Percentiles rank a stretch among this genome's conserved stretches.
phyloP scores from a whole-genome alignment of 2,329 filamentous ascomycete genomes.

The Trichophyton simii region DNA sequence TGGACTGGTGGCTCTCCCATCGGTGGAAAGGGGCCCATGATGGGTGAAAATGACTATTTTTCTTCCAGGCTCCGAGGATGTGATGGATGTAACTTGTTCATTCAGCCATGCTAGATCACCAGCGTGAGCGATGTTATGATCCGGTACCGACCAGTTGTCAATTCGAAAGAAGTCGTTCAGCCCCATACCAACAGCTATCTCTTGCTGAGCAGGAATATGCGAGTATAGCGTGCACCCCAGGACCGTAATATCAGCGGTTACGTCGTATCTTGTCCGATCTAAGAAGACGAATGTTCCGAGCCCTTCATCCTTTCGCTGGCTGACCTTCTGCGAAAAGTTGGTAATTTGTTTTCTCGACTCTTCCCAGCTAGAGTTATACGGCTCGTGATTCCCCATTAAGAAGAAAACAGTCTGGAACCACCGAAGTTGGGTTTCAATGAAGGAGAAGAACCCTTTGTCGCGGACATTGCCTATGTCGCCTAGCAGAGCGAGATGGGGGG shows the following conservation, averaged over 20 bases:
- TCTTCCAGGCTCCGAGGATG: slow-evolving; percentile 20
- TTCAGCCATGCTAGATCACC: slow-evolving; percentile 31
- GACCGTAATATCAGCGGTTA: slow-evolving; percentile 27
- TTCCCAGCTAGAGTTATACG: slow-evolving; percentile 30
- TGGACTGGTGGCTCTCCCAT: slow-evolving; percentile 21
- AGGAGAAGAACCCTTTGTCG: slow-evolving; percentile 34
- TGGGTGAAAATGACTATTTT: slow-evolving; percentile 31
- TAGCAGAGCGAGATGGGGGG: slow-evolving; percentile 43
- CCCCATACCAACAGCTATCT: slow-evolving; percentile 29
- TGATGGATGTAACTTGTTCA: slow-evolving; percentile 23
- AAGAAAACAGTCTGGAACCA: slow-evolving; percentile 42
- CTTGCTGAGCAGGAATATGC: slow-evolving; percentile 27
- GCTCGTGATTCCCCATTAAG: slow-evolving; percentile 46
- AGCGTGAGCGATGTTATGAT: slow-evolving; percentile 22
- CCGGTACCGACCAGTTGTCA: slow-evolving; percentile 24
- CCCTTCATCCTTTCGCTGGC: slow-evolving; percentile 6
- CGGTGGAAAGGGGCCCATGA: slow-evolving; percentile 22
- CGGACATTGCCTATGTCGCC: slow-evolving; percentile 44
- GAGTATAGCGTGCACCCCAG: slow-evolving; percentile 43
- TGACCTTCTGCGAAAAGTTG: slow-evolving; percentile 18
- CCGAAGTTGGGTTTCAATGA: slow-evolving; percentile 38
- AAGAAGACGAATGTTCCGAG: slow-evolving; percentile 32
- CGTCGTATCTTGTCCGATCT: slow-evolving; percentile 28
- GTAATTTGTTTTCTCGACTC: slow-evolving; percentile 16
- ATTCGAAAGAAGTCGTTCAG: slow-evolving; percentile 44